Base-by-base conservation (phyloP, 129 eudicot species). In the Centella asiatica region DNA sequence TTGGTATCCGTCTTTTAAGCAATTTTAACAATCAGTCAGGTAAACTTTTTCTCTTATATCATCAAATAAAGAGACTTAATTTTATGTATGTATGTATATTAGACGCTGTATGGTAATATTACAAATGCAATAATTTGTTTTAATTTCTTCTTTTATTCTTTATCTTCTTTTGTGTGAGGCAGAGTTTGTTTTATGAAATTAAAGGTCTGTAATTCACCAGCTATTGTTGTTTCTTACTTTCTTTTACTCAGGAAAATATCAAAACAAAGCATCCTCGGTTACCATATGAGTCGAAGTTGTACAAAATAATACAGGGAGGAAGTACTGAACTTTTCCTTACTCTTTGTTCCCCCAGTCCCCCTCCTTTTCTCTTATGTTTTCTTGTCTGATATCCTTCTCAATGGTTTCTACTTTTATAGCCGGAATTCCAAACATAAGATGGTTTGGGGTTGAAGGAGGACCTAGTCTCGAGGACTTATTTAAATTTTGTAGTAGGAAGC, bases 391-490 rank as follows among this genome's bases (percentile, higher is more conserved):
- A 40, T 77, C 62, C 74, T 72, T 26, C 62, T 68, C 23, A 24
- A 46, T 78, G 37, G 44, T 69, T 81, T 58, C 46, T 23, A 58
- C 36, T 68, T 56, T 76, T 44, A 52, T 75, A 92, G 99, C 96
- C 74, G 99, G 99, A 74, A 85, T 92, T 48, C 95, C 99, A 36
- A 84, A 82, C 78, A 85, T 92, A 71, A 82, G 74, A 74, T 92
- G 95, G 95, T 92, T 59, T 78, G 99, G 99, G 19, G 88, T 92
- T 70, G 99, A 92, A 78, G 99, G 95, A 66, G 99, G 99, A 64
- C 96, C 99, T 24, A 92, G 99, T 71, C 89, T 92, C 33, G 99
- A 92, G 68, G 99, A 92, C 75, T 59, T 92, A 46, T 92, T 92
- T 67, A 92, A 82, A 78, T 92, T 92, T 76, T 92, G 99, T 63